Evolutionary conservation across 768 basidiomycete species (phyloP).

Genomic region (Russula virescens): DNA sequence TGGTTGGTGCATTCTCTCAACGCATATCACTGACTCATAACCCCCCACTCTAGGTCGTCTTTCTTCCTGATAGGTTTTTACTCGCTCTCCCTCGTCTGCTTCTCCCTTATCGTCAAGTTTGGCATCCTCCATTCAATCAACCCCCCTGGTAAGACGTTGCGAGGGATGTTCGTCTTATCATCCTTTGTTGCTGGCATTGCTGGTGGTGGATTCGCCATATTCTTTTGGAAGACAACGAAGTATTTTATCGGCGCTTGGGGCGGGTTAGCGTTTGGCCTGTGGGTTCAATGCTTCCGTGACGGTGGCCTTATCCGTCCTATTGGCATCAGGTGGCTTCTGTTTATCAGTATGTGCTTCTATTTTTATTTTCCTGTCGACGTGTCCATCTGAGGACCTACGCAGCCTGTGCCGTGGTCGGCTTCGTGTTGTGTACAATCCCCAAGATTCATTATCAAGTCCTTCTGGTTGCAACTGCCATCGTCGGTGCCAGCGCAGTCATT

Average conservation of each 20-base stretch:
- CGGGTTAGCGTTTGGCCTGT: slow-evolving; percentile 82
- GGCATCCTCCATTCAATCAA: slow-evolving; percentile 82
- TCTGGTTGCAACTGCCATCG: slow-evolving; percentile 80
- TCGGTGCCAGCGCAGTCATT: slow-evolving; percentile 87
- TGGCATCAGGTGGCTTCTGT: slow-evolving; percentile 84
- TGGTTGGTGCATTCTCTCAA: slow-evolving; percentile 49
- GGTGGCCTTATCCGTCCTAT: slow-evolving; percentile 76
- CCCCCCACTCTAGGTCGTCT: slow-evolving; percentile 58
- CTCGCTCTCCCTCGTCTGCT: slow-evolving; percentile 75
- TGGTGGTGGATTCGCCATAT: slow-evolving; percentile 81
- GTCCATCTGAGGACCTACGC: slow-evolving; percentile 25
- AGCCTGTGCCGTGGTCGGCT: slow-evolving; percentile 73
- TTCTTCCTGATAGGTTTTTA: slow-evolving; percentile 94
- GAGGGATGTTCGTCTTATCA: slow-evolving; percentile 87
- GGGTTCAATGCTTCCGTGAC: slow-evolving; percentile 78
- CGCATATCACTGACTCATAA: slow-evolving; percentile 23
- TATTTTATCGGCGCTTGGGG: slow-evolving; percentile 81
- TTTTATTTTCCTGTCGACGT: slow-evolving; percentile 8
- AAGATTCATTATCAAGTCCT: slow-evolving; percentile 85
- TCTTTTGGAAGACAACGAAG: slow-evolving; percentile 87
- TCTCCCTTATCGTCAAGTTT: slow-evolving; percentile 82
- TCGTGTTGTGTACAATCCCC: slow-evolving; percentile 78
- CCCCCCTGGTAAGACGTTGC: slow-evolving; percentile 69
- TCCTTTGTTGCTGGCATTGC: slow-evolving; percentile 73
- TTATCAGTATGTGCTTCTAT: slow-evolving; percentile 54